Conservation (phyloP, 768 basidiomycete species). For the Phlebiopsis flavidoalba region DNA sequence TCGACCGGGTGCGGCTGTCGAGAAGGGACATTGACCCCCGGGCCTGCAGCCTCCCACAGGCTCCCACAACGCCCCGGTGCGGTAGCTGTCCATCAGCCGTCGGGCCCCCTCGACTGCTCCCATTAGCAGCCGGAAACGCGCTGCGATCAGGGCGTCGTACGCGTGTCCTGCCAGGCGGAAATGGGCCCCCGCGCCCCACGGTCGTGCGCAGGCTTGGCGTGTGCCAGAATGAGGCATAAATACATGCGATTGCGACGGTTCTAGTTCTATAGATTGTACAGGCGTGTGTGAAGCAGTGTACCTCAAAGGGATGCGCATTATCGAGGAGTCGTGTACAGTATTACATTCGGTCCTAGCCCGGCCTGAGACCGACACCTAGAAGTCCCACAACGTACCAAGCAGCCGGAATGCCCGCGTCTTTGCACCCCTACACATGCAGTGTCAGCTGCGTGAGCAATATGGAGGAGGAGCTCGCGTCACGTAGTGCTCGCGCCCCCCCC, state of each 20-base stretch:
- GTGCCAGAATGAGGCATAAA: neutral
- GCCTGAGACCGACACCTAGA: conserved; percentile 27
- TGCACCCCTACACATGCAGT: conserved; percentile 35
- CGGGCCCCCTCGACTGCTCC: neutral
- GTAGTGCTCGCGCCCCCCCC: too few species aligned
- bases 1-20: neutral
- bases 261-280: conserved; percentile 1
- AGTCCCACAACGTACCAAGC: conserved; percentile 69
- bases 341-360: neutral
- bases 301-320: neutral
- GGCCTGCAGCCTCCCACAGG: neutral
- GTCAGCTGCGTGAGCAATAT: conserved; percentile 35
- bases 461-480: conserved; percentile 25
- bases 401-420: conserved; percentile 17
- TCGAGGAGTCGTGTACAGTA: neutral
- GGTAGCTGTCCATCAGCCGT: neutral
- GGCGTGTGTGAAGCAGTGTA: neutral
- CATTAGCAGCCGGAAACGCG: neutral
- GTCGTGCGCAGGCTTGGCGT: neutral
- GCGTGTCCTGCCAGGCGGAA: neutral
- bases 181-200: neutral
- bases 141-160: neutral
- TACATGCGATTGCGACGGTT: conserved; percentile 1
- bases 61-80: neutral
- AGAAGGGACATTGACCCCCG: neutral